phyloP scores from a whole-genome alignment of 768 basidiomycete species.

The Suillus variegatus region DNA sequence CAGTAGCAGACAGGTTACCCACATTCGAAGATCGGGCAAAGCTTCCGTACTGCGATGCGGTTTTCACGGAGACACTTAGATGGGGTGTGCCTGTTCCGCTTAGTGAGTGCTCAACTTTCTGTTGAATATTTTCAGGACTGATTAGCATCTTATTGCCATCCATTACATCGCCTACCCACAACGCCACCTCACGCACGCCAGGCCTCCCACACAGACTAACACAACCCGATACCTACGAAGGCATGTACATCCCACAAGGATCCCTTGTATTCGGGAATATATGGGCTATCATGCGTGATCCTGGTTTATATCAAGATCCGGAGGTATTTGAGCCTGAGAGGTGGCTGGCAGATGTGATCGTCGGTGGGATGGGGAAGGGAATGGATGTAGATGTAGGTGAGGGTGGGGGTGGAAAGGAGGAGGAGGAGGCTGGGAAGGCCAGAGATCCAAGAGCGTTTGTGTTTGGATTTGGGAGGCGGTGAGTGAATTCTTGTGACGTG shows the following conservation, averaged over 20 bases:
- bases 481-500: neutral
- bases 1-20: conserved; percentile 50
- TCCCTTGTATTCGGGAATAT: conserved; percentile 67
- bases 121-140: neutral
- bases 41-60: conserved; percentile 59
- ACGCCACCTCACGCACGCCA: conserved; percentile 20
- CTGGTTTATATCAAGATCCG: conserved; percentile 39
- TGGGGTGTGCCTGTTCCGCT: conserved; percentile 62
- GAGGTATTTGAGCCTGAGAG: neutral
- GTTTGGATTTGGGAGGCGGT: neutral
- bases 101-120: conserved; percentile 35
- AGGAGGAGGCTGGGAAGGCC: neutral
- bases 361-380: neutral
- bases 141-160: neutral
- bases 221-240: conserved; percentile 66
- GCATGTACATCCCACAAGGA: conserved; percentile 62
- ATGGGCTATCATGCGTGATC: conserved; percentile 51
- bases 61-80: conserved; percentile 56
- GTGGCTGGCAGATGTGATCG: neutral
- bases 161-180: neutral
- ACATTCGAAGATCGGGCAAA: conserved; percentile 53
- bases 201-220: conserved; percentile 66
- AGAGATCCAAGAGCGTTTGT: conserved; percentile 36
- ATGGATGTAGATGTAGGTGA: neutral
- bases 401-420: neutral